Evolutionary conservation across 441 rosid genomes (phyloP).

Genomic region (Metrosideros polymorpha): DNA sequence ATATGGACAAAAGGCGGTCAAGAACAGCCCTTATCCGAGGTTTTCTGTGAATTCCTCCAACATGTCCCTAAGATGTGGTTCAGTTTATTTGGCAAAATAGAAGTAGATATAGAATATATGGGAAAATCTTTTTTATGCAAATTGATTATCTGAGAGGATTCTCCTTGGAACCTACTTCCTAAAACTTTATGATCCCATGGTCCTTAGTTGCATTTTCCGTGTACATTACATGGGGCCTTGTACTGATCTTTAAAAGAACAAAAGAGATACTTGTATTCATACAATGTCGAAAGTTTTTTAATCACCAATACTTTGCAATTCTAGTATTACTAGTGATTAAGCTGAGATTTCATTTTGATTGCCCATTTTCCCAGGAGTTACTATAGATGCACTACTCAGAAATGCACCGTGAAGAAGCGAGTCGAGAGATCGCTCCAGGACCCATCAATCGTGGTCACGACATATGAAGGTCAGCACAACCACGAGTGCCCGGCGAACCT

Average conservation of each 20-base stretch:
- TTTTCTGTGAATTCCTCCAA: background rate
- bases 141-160: background rate
- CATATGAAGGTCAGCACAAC: slow-evolving; percentile 85
- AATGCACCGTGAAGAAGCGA: slow-evolving; percentile 74
- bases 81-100: background rate
- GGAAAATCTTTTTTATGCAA: background rate
- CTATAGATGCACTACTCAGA: slow-evolving; percentile 77
- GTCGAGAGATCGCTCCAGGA: slow-evolving; percentile 85
- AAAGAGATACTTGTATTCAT: background rate
- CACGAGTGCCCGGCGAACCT: slow-evolving; percentile 57
- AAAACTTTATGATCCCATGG: background rate
- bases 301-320: background rate
- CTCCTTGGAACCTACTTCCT: background rate
- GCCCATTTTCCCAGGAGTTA: slow-evolving; percentile 48
- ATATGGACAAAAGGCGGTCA: slow-evolving; percentile 95
- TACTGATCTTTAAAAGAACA: background rate
- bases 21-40: slow-evolving; percentile 98
- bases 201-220: background rate
- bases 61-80: background rate
- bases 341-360: background rate
- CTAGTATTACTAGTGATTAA: background rate
- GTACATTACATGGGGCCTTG: background rate
- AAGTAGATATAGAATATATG: background rate
- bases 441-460: slow-evolving; percentile 66
- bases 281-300: background rate